Base-by-base conservation (phyloP, 176 grass and related monocot genomes). In the Juncus inflexus region DNA sequence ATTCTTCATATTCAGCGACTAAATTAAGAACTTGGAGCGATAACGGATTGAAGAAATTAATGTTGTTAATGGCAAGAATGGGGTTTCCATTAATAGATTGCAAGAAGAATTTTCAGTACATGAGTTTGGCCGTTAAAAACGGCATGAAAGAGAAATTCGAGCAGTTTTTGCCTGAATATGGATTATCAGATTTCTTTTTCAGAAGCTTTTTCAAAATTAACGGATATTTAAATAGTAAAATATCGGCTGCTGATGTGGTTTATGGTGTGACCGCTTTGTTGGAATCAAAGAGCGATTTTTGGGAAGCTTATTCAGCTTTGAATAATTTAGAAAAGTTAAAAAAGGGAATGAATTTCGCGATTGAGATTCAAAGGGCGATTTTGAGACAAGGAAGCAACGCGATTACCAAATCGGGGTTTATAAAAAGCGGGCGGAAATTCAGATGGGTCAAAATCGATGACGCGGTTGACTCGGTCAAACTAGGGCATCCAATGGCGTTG, bases 21-120 rank as follows among this genome's bases (percentile, higher is more conserved):
- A 96, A 87, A 62, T 66, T 96, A 68, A 87, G 87, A 64, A 91
- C 84, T 10, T 96, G 87, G 91, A 96, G 77, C 0, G 91, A 96
- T 75, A 96, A 96, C 3, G 91, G 87, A 5, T 79, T 91, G 62
- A 91, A 96, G 79, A 96, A 96, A 38, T 74, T 96, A 10, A 96
- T 90, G 87, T 77, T 96, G 12, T 76, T 91, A 43, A 76, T 96
- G 2, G 87, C 91, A 2, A 85, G 91, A 70, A 96, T 91, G 91
- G 91, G 91, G 0, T 96, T 96, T 66, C 84, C 87, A 3, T 79
- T 86, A 0, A 75, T 76, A 6, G 91, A 96, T 15, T 96, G 91
- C 78, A 83, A 96, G 79, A 96, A 85, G 79, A 87, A 75, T 28
- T 96, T 85, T 76, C 87, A 84, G 76, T 90, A 96, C 84, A 96